Evolutionary conservation across 176 grass and related monocot genomes (phyloP), one percentile per base, ranked within the genome.

Genomic region (Aechmea fasciata): DNA sequence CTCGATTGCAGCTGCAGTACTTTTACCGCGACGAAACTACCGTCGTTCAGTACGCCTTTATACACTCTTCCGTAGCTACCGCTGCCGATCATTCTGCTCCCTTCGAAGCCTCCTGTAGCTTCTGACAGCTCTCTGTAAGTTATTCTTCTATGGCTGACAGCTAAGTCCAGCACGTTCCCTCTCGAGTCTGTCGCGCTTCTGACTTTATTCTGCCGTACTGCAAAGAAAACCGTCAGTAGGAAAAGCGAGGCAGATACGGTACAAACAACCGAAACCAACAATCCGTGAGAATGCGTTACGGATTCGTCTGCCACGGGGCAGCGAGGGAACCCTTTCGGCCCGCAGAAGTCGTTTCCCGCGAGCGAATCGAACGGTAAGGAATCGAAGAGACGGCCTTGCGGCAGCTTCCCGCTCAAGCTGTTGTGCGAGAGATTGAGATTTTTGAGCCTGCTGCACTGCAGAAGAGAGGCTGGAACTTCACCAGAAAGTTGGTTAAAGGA

Each of bases 31-130:
- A 83, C 80, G 0, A 70, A 67, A 24, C 66, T 49, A 50, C 41
- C 77, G 13, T 83, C 57, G 14, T 64, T 54, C 18, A 83, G 18
- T 11, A 52, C 20, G 9, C 81, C 81, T 66, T 48, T 83, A 69
- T 74, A 87, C 29, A 87, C 81, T 51, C 63, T 75, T 14, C 80
- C 85, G 48, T 77, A 87, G 65, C 73, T 66, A 64, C 85, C 80
- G 2, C 50, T 49, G 49, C 85, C 85, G 48, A 87, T 49, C 10
- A 83, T 54, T 62, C 67, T 73, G 64, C 57, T 71, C 2, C 2
- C 13, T 0, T 54, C 22, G 18, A 87, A 87, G 4, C 50, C 75
- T 47, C 67, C 48, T 0, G 85, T 83, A 48, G 80, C 85, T 57
- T 72, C 70, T n/a, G 9, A 72, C n/a, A 72, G 53, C 28, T 72